phyloP scores from a whole-genome alignment of 192 early-diverging fungal genomes.

The Pilaira anomala region DNA sequence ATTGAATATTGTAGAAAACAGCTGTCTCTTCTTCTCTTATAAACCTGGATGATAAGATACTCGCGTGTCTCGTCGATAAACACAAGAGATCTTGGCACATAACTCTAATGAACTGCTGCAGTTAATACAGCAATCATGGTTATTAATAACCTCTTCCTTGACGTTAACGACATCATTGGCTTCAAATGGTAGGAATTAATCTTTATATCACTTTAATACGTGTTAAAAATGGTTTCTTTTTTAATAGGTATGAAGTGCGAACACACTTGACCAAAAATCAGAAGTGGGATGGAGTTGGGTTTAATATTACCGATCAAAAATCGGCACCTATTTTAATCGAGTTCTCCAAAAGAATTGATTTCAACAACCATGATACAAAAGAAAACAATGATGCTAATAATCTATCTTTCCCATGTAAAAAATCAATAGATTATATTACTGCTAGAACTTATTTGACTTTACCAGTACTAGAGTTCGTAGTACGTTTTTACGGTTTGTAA shows the following conservation, averaged over 20 bases:
- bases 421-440: background rate
- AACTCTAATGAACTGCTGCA: background rate
- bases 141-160: constrained; percentile 1
- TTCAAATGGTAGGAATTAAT: constrained; percentile 5
- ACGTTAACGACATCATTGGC: constrained; percentile 5
- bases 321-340: background rate
- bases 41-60: no score
- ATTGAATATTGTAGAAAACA: no score
- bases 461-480: background rate
- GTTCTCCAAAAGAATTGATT: background rate
- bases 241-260: background rate
- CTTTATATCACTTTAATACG: background rate
- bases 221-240: background rate
- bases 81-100: no score
- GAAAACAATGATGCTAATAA: background rate
- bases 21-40: no score
- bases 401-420: background rate
- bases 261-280: background rate
- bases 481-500: background rate
- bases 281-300: constrained; percentile 11
- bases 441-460: constrained; percentile 5
- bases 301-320: background rate
- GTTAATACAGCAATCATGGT: background rate
- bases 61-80: no score
- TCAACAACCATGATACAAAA: background rate